Evolutionary conservation across 306 rosid genomes (phyloP).

Genomic region (Quercus rubra): DNA sequence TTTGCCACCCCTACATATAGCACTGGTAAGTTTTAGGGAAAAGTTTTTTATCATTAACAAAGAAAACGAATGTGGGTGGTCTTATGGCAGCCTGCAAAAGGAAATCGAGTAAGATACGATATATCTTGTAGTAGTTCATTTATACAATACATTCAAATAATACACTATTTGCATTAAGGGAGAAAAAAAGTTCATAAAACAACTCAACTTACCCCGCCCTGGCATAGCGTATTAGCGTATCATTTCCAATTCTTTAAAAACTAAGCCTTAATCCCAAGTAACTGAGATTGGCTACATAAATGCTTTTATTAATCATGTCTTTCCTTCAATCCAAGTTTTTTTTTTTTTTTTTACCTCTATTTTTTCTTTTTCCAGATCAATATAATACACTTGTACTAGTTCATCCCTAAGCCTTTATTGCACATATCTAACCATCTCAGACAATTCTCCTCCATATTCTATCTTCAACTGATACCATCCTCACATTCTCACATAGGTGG

Average conservation of each 20-base stretch:
- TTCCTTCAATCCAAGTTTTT: too few species aligned
- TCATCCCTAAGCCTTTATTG: too few species aligned
- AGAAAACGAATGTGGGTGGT: slow-evolving; percentile 94
- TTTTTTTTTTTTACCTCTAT: too few species aligned
- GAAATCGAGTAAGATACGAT: neutral
- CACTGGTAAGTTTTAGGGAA: slow-evolving; percentile 84
- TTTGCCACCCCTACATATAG: slow-evolving; percentile 36
- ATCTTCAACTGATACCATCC: too few species aligned
- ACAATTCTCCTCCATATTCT: too few species aligned
- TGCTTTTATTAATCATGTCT: too few species aligned
- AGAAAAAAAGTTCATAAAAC: neutral
- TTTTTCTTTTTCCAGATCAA: too few species aligned
- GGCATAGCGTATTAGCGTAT: neutral
- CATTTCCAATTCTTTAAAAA: neutral
- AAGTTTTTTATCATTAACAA: slow-evolving; percentile 91
- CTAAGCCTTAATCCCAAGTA: neutral
- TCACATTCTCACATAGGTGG: too few species aligned
- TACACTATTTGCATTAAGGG: neutral
- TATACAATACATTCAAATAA: neutral
- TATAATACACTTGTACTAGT: too few species aligned
- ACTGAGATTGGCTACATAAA: neutral
- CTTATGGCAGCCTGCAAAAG: slow-evolving; percentile 88
- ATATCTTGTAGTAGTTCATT: neutral
- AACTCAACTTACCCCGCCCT: neutral
- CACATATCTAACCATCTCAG: too few species aligned